phyloP scores from a whole-genome alignment of 768 basidiomycete species.

The Dioszegia aurantiaca region DNA sequence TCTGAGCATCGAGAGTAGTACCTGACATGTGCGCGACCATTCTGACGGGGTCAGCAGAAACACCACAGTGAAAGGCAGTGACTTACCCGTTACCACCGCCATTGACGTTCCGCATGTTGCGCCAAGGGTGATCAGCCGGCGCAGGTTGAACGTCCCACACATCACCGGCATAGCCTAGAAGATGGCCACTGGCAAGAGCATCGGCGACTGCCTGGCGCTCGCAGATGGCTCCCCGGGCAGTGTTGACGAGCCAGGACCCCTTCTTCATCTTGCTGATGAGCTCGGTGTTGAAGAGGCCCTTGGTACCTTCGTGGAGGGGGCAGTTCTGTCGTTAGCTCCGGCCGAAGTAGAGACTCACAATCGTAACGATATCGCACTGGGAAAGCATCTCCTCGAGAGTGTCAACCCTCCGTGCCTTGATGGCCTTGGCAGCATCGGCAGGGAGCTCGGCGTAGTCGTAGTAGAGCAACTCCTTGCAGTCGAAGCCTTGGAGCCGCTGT shows the following conservation, averaged over 20 bases:
- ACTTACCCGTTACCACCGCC: constrained; percentile 36
- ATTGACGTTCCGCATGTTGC: constrained; percentile 73
- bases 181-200: constrained; percentile 71
- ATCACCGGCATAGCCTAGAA: constrained; percentile 58
- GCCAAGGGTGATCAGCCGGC: constrained; percentile 80
- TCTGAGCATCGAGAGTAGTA: constrained; percentile 84
- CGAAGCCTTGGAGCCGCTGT: constrained; percentile 62
- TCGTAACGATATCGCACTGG: constrained; percentile 49
- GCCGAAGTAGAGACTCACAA: constrained; percentile 32
- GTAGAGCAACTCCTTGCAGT: constrained; percentile 86
- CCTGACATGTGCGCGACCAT: constrained; percentile 65
- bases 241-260: constrained; percentile 89
- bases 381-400: constrained; percentile 67
- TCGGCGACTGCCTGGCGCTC: constrained; percentile 75
- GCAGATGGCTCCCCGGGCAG: constrained; percentile 87
- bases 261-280: constrained; percentile 85
- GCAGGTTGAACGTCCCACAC: constrained; percentile 72
- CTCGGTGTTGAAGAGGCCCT: constrained; percentile 74
- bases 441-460: constrained; percentile 76
- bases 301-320: constrained; percentile 73
- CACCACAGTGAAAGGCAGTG: background rate
- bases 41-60: constrained; percentile 64
- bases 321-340: constrained; percentile 28
- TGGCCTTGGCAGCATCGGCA: constrained; percentile 58
- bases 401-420: constrained; percentile 68